Percentiles rank a stretch among this genome's conserved stretches.
phyloP scores from a whole-genome alignment of 257 asterid species.

The Capsicum baccatum region DNA sequence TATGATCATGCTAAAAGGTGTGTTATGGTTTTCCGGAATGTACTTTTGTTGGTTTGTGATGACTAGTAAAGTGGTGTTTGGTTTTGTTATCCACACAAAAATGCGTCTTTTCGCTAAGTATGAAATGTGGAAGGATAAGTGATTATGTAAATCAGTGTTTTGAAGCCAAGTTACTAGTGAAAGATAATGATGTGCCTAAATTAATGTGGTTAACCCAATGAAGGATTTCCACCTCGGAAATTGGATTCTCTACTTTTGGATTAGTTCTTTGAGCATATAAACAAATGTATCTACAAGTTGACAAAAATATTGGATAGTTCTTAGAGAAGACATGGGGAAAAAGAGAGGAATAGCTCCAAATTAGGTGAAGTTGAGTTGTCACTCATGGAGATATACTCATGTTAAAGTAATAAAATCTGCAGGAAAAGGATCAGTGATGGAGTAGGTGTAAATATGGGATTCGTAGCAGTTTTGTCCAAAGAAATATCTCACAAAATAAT shows the following conservation, averaged over 20 bases:
- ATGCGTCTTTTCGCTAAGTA: not conserved
- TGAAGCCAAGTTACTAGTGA: constrained; percentile 6
- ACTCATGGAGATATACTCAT: not conserved
- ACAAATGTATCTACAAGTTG: not conserved
- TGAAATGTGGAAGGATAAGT: not conserved
- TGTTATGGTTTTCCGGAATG: not conserved
- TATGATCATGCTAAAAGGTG: not conserved
- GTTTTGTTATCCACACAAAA: not conserved
- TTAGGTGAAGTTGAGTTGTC: not conserved
- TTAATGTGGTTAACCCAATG: not conserved
- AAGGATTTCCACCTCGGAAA: not conserved
- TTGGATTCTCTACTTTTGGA: not conserved
- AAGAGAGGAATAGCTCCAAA: not conserved
- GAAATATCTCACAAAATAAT: not conserved
- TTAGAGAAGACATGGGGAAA: not conserved
- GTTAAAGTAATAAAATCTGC: not conserved
- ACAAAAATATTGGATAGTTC: not conserved
- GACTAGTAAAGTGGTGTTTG: not conserved
- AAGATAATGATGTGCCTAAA: not conserved
- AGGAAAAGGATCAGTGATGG: not conserved
- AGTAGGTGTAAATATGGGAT: not conserved
- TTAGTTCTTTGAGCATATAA: not conserved
- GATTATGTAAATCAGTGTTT: not conserved
- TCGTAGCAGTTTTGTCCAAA: not conserved
- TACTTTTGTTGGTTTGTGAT: not conserved